phyloP scores from a whole-genome alignment of 805 yeast genomes.

The Saturnispora saitoi region DNA sequence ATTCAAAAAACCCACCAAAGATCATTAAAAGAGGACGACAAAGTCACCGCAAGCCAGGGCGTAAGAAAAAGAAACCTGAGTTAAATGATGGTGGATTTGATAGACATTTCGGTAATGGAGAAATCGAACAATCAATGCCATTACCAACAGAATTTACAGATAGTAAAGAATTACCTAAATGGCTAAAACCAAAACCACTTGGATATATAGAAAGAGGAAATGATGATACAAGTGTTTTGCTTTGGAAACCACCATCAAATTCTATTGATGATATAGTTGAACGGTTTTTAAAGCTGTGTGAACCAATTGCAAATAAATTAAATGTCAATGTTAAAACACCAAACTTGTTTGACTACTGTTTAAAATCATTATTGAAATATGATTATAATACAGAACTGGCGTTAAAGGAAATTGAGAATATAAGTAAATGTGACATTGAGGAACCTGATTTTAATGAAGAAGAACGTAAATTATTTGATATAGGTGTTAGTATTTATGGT shows the following conservation, averaged over 20 bases:
- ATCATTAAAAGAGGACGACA: slow-evolving; percentile 16
- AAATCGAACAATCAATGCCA: slow-evolving; percentile 10
- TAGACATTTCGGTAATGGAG: slow-evolving; percentile 7
- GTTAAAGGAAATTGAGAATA: slow-evolving; percentile 31
- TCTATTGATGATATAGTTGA: slow-evolving; percentile 29
- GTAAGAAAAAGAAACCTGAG: slow-evolving; percentile 16
- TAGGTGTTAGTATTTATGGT: slow-evolving; percentile 63
- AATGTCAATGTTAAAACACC: slow-evolving; percentile 57
- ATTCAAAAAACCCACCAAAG: slow-evolving; percentile 17
- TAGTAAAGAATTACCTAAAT: slow-evolving; percentile 49
- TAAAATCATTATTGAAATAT: slow-evolving; percentile 44
- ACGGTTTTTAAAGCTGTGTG: slow-evolving; percentile 45
- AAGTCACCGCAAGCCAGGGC: slow-evolving; percentile 17
- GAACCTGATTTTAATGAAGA: slow-evolving; percentile 69
- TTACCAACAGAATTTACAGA: slow-evolving; percentile 38
- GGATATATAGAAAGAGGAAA: slow-evolving; percentile 84
- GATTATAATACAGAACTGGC: slow-evolving; percentile 47
- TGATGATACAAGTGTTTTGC: slow-evolving; percentile 50
- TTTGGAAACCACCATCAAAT: slow-evolving; percentile 49
- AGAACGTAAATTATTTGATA: slow-evolving; percentile 65
- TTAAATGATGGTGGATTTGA: slow-evolving; percentile 16
- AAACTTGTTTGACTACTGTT: slow-evolving; percentile 71
- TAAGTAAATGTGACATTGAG: slow-evolving; percentile 50
- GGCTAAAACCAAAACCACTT: slow-evolving; percentile 72
- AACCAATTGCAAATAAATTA: slow-evolving; percentile 47